phyloP scores from a whole-genome alignment of 768 basidiomycete genomes.

The Cystofilobasidium capitatum region DNA sequence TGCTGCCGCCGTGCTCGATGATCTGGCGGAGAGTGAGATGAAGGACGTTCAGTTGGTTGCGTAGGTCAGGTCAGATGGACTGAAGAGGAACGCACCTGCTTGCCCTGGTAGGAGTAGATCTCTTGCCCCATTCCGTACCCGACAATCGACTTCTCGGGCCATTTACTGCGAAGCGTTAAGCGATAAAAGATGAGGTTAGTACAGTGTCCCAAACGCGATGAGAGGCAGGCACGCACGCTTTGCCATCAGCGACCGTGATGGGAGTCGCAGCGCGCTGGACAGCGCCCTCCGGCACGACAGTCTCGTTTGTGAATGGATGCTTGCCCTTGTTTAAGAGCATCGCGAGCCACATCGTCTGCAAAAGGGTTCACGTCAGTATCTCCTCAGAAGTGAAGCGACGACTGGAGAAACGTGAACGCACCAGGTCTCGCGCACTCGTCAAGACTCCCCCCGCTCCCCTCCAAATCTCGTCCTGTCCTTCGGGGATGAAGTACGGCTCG shows the following conservation, averaged over 20 bases:
- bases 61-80: not conserved
- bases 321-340: constrained; percentile 13
- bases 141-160: constrained; percentile 1
- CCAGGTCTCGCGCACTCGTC: constrained; percentile 7
- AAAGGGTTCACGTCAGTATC: not conserved
- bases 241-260: not conserved
- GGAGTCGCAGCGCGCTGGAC: not conserved
- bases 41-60: not conserved
- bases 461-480: constrained; percentile 18
- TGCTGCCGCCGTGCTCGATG: constrained; percentile 17
- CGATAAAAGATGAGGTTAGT: not conserved
- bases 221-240: not conserved
- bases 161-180: constrained; percentile 3
- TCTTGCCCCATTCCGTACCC: constrained; percentile 1
- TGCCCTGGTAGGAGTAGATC: constrained; percentile 9
- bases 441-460: constrained; percentile 8
- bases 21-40: not conserved
- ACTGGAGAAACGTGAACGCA: not conserved
- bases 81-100: not conserved
- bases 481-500: constrained; percentile 8
- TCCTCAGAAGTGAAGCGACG: not conserved
- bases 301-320: constrained; percentile 15
- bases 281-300: constrained; percentile 4
- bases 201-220: not conserved
- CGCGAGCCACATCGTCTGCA: constrained; percentile 4